A percentile compares a stretch with the other conserved stretches of the same genome.
These are phyloP conservation scores for Penicillium nucicola DNA, from an alignment of 495 filamentous ascomycete species.

Conservation along the genomic window DNA sequence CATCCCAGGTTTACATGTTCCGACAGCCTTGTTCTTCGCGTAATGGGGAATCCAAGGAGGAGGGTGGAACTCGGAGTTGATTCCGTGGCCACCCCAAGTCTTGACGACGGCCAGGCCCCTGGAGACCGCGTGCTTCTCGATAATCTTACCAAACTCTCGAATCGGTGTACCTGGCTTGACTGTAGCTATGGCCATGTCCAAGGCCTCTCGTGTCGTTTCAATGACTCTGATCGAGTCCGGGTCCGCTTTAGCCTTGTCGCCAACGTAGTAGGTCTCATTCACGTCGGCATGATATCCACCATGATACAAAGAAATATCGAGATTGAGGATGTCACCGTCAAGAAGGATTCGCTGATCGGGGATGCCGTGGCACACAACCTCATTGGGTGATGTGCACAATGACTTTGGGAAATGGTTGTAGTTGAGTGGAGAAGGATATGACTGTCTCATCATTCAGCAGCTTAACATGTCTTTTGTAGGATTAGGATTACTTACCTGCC, in stretches of 20 bases:
- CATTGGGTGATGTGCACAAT: conserved; percentile 76
- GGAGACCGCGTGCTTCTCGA: conserved; percentile 66
- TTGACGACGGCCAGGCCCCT: conserved; percentile 60
- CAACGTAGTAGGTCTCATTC: conserved; percentile 74
- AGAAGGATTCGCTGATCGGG: conserved; percentile 62
- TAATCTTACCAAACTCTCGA: conserved; percentile 64
- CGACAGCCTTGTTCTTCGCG: conserved; percentile 68
- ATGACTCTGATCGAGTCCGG: conserved; percentile 63
- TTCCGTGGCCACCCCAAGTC: conserved; percentile 69
- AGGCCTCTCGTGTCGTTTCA: conserved; percentile 61
- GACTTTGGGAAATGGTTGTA: conserved; percentile 85
- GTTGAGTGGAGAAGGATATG: conserved; percentile 80
- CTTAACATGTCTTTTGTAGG: neutral
- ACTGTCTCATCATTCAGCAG: conserved; percentile 41
- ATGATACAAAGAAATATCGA: conserved; percentile 70
- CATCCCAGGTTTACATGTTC: conserved; percentile 67
- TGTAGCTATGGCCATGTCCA: conserved; percentile 63
- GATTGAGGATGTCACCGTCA: conserved; percentile 71
- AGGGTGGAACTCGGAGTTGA: conserved; percentile 67
- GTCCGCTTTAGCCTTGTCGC: conserved; percentile 62
- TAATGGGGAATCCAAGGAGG: conserved; percentile 72
- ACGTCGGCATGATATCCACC: conserved; percentile 68
- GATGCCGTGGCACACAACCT: conserved; percentile 77
- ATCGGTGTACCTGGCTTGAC: conserved; percentile 69
- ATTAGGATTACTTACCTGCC: conserved; percentile 54